A percentile compares a stretch with the other conserved stretches of the same genome.
Evolutionary conservation across 2,329 filamentous ascomycete genomes (phyloP).

Genomic region (Apiospora phragmitis): DNA sequence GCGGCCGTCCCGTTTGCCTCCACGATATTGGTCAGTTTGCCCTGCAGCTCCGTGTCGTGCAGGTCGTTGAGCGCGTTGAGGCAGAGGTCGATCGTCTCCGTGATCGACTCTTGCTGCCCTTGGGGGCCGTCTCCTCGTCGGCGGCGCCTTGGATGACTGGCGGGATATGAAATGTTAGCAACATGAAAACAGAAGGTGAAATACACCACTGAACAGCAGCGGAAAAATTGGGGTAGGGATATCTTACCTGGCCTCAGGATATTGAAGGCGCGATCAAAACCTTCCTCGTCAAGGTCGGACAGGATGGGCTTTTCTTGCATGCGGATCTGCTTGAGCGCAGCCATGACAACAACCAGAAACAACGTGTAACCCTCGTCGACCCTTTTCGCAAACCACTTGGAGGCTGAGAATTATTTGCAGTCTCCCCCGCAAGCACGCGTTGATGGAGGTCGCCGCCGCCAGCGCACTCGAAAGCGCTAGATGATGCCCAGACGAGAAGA

Average conservation of each 20-base stretch:
- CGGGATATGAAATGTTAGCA: too few relatives aligned
- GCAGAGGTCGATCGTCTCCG: not conserved
- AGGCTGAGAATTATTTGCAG: conserved; percentile 35
- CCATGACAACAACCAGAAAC: conserved; percentile 42
- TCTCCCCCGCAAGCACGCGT: conserved; percentile 39
- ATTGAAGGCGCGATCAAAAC: conserved; percentile 43
- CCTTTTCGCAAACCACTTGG: conserved; percentile 44
- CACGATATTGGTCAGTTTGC: not conserved
- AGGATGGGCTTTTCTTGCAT: conserved; percentile 39
- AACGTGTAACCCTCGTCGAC: conserved; percentile 45
- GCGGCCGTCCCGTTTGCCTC: not conserved
- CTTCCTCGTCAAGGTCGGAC: conserved; percentile 40
- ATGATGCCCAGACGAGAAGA: conserved; percentile 49
- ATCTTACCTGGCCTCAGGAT: too few relatives aligned
- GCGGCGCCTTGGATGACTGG: not conserved
- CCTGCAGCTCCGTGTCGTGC: not conserved
- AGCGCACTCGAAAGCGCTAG: conserved; percentile 43
- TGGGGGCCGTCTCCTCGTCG: not conserved
- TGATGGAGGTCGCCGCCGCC: conserved; percentile 46
- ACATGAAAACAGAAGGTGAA: too few relatives aligned
- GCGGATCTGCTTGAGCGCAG: conserved; percentile 42
- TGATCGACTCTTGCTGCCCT: not conserved
- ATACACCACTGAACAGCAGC: too few relatives aligned
- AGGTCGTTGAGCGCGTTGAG: not conserved
- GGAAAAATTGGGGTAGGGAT: too few relatives aligned